Evolutionary conservation across 2,329 filamentous ascomycete species (phyloP).

Genomic region (Aureobasidium sp.): DNA sequence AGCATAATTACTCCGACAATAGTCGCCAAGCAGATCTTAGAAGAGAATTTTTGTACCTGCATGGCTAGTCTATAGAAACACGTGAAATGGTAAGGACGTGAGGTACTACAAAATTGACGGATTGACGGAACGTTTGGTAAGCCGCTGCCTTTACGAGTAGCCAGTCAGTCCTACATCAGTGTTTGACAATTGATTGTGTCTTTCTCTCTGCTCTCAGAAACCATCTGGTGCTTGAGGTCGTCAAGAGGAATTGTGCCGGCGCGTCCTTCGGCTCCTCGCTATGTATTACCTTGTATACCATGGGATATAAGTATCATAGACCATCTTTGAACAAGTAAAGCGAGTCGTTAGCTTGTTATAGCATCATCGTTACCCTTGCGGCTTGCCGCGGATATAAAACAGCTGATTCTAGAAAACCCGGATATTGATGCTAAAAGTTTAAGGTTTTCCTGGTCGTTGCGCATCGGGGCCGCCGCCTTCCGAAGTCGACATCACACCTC

Average conservation of each 20-base stretch:
- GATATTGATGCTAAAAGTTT: neutral
- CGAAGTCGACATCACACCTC: neutral
- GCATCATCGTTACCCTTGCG: neutral
- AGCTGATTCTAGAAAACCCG: neutral
- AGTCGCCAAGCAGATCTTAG: too few relatives aligned
- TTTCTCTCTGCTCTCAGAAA: too few relatives aligned
- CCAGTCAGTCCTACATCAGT: too few relatives aligned
- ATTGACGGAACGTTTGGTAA: too few relatives aligned
- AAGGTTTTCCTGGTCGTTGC: neutral
- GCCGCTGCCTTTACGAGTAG: too few relatives aligned
- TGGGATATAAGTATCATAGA: neutral
- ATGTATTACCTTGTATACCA: too few relatives aligned
- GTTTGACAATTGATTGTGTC: too few relatives aligned
- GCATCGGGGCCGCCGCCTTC: conserved; percentile 1
- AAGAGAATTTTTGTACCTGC: neutral
- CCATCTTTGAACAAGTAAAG: neutral
- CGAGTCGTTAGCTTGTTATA: neutral
- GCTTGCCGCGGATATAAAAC: neutral
- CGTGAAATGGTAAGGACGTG: neutral
- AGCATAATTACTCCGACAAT: too few relatives aligned
- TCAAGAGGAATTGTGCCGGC: neutral
- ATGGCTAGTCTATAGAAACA: neutral
- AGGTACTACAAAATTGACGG: neutral
- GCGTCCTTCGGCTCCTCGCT: neutral
- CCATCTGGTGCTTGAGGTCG: too few relatives aligned